Conservation (phyloP, 495 filamentous ascomycete genomes). For the Annulohypoxylon stygium region DNA sequence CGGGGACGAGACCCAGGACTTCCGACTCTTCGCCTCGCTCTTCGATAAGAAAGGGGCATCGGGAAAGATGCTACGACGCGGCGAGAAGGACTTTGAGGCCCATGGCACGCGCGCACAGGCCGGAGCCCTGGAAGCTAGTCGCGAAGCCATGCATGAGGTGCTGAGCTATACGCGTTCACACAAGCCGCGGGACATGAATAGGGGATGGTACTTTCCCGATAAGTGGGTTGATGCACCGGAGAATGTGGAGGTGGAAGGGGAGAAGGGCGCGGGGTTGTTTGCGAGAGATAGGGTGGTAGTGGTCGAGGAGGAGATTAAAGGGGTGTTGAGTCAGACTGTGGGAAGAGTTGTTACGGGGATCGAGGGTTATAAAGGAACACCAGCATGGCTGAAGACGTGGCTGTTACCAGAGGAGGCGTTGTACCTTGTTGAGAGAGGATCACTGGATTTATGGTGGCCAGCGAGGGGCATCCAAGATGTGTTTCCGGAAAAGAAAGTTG, state of each 20-base stretch:
- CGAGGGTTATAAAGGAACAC: slow-evolving; percentile 53
- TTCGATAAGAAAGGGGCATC: slow-evolving; percentile 59
- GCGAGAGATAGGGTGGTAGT: slow-evolving; percentile 63
- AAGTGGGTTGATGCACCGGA: slow-evolving; percentile 54
- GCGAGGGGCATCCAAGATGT: slow-evolving; percentile 56
- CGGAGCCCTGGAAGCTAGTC: slow-evolving; percentile 78
- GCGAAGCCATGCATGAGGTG: slow-evolving; percentile 91
- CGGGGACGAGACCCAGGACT: slow-evolving; percentile 88
- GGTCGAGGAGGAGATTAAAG: slow-evolving; percentile 61
- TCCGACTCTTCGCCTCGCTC: slow-evolving; percentile 76
- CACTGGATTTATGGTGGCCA: slow-evolving; percentile 87
- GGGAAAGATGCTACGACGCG: slow-evolving; percentile 64
- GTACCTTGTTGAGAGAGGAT: slow-evolving; percentile 88
- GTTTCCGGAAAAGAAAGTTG: slow-evolving; percentile 49
- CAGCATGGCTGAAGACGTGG: slow-evolving; percentile 73
- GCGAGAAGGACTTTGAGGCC: slow-evolving; percentile 96
- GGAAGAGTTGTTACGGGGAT: slow-evolving; percentile 60
- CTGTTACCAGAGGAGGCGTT: slow-evolving; percentile 93
- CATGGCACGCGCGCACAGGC: slow-evolving; percentile 87
- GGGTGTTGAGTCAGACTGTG: slow-evolving; percentile 56
- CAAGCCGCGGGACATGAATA: slow-evolving; percentile 62
- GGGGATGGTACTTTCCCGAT: slow-evolving; percentile 70
- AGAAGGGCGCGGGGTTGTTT: slow-evolving; percentile 55
- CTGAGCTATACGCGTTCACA: slow-evolving; percentile 79
- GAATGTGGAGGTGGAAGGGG: slow-evolving; percentile 40